Base-by-base conservation (phyloP, 2,329 filamentous ascomycete species). In the Nemania sp. region DNA sequence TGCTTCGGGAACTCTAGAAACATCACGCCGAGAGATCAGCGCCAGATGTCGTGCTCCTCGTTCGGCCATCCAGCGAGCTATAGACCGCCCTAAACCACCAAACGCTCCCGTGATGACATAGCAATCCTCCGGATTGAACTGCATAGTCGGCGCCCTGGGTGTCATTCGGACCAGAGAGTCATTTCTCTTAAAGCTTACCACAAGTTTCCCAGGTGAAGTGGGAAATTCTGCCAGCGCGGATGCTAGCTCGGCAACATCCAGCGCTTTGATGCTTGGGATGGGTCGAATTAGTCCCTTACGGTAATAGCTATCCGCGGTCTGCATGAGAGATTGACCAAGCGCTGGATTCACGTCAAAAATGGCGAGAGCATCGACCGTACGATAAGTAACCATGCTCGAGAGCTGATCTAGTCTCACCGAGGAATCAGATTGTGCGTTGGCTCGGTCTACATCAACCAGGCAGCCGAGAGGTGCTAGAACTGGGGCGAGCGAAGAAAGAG, bases 41-140 rank as follows among this genome's bases (percentile, higher is more conserved):
- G 52, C 38, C 5, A 67, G 59, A n/a, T 70, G 24, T 20, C 54
- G 29, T n/a, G 68, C 64, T n/a, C 64, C 64, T 15, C 53, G 68
- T 1, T 67, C 64, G 22, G 11, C 41, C 68, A 70, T 68, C 68
- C 68, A 70, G 22, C 65, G 47, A 7, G 66, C 52, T 0, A 70
- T 62, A 52, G 55, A 65, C 32, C 53, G 58, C 15, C 68, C 68
- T 2, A 70, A 49, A 27, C 68, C 65, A 10, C 61, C 54, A 1
- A 70, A 41, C 7, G 64, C 68, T n/a, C 68, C 68, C 2, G 58
- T 66, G 54, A 70, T 35, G 2, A 70, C 27, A 24, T 68, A 70
- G 52, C 41, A 18, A 2, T 57, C 68, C 3, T 70, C 49, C 13
- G 55, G 7, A 27, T 70, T 58, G 58, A 70, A 70, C 5, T 29